Evolutionary conservation across 495 filamentous ascomycete genomes (phyloP).

Genomic region (Xylaria scruposa): DNA sequence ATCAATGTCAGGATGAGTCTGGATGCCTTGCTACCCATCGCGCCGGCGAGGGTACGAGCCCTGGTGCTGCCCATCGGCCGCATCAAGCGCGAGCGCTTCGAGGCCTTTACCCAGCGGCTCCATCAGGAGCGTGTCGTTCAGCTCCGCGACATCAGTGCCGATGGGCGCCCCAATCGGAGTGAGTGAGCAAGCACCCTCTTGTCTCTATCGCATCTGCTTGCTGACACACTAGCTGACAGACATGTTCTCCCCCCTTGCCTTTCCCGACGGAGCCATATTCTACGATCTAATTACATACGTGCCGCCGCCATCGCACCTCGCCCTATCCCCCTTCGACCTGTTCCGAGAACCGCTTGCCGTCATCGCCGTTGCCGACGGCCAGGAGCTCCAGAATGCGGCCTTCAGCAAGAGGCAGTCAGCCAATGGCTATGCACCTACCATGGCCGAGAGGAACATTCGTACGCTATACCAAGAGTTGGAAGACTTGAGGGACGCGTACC

Average conservation of each 20-base stretch:
- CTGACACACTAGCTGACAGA: conserved; percentile 61
- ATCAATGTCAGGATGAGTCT: conserved; percentile 73
- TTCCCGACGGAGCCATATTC: conserved; percentile 85
- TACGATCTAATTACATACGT: conserved; percentile 86
- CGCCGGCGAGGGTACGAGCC: conserved; percentile 85
- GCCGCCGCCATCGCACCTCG: conserved; percentile 76
- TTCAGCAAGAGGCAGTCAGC: conserved; percentile 54
- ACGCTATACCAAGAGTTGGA: conserved; percentile 69
- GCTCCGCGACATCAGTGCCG: conserved; percentile 88
- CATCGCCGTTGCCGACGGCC: conserved; percentile 78
- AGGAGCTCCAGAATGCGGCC: conserved; percentile 58
- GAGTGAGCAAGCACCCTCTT: conserved; percentile 68
- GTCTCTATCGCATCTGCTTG: not conserved
- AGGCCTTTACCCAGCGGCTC: conserved; percentile 77
- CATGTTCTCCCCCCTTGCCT: conserved; percentile 94
- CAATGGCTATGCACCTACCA: conserved; percentile 51
- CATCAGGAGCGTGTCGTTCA: conserved; percentile 82
- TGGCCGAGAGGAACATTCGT: conserved; percentile 55
- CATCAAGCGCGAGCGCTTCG: conserved; percentile 82
- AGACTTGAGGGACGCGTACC: conserved; percentile 72
- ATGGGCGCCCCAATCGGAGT: conserved; percentile 88
- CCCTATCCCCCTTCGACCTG: conserved; percentile 83
- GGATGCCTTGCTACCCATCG: conserved; percentile 84
- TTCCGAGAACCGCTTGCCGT: conserved; percentile 81
- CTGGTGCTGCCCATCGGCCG: conserved; percentile 84